These are phyloP conservation scores for Polyplosphaeria fusca DNA, from an alignment of 495 filamentous ascomycete genomes.

Conservation along the genomic window DNA sequence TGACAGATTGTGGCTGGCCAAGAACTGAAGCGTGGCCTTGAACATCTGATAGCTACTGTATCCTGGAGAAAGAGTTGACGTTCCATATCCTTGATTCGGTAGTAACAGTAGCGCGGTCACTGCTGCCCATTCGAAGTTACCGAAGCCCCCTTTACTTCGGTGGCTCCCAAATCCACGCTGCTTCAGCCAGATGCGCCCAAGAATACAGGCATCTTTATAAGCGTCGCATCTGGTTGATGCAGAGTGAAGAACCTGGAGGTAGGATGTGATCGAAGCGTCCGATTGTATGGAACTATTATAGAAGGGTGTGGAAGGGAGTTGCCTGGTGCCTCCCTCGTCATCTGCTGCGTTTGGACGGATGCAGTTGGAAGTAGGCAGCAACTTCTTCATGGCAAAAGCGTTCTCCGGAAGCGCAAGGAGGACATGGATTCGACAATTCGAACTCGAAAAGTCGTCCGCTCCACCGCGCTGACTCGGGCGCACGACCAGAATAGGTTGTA, in stretches of 20 bases:
- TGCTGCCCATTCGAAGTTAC: slow-evolving; percentile 84
- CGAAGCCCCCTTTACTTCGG: slow-evolving; percentile 78
- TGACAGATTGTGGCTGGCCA: slow-evolving; percentile 66
- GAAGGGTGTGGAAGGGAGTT: slow-evolving; percentile 63
- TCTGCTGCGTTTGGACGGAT: slow-evolving; percentile 52
- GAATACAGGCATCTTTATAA: slow-evolving; percentile 77
- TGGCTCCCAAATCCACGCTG: slow-evolving; percentile 75
- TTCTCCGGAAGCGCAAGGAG: slow-evolving; percentile 65
- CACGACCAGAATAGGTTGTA: slow-evolving; percentile 70
- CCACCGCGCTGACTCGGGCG: slow-evolving; percentile 38
- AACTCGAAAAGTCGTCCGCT: slow-evolving; percentile 31
- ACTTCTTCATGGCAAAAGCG: slow-evolving; percentile 65
- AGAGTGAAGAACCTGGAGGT: slow-evolving; percentile 67
- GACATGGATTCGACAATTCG: slow-evolving; percentile 67
- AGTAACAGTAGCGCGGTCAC: slow-evolving; percentile 78
- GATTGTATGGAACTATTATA: slow-evolving; percentile 84
- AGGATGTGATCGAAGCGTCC: slow-evolving; percentile 68
- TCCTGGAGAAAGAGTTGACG: slow-evolving; percentile 66
- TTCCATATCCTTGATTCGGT: slow-evolving; percentile 54
- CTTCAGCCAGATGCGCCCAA: slow-evolving; percentile 83
- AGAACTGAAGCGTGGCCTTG: slow-evolving; percentile 82
- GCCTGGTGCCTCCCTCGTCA: slow-evolving; percentile 41
- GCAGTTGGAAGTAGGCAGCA: slow-evolving; percentile 66
- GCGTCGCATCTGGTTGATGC: slow-evolving; percentile 62
- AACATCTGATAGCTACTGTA: slow-evolving; percentile 93